These are phyloP conservation scores for Chenopodium berlandieri DNA, from an alignment of 148 eudicot species.

Conservation along the genomic window DNA sequence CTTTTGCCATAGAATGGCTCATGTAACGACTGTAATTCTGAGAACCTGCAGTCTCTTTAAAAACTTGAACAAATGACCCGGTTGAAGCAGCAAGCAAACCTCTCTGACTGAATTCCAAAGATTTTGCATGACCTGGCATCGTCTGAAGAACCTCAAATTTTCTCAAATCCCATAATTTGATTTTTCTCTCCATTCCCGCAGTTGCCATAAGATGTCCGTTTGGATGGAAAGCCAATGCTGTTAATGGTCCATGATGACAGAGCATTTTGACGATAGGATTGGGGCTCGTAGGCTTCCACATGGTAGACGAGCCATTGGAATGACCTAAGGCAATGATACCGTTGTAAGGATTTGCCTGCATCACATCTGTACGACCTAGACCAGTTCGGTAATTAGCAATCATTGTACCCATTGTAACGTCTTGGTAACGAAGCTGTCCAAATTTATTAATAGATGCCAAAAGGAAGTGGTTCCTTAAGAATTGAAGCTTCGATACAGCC, in stretches of 20 bases:
- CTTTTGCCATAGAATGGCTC: constrained; percentile 74
- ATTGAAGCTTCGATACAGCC: constrained; percentile 62
- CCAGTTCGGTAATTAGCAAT: constrained; percentile 58
- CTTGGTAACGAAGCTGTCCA: constrained; percentile 80
- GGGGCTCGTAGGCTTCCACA: constrained; percentile 80
- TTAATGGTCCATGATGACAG: constrained; percentile 67
- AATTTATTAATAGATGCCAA: constrained; percentile 64
- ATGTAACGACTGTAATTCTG: constrained; percentile 61
- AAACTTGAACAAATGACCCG: constrained; percentile 63
- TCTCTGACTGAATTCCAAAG: constrained; percentile 76
- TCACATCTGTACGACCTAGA: constrained; percentile 56
- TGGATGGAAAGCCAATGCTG: constrained; percentile 63
- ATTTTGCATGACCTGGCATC: constrained; percentile 54
- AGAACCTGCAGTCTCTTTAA: constrained; percentile 49
- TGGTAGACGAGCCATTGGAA: constrained; percentile 60
- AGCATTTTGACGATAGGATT: constrained; percentile 83
- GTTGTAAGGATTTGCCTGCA: constrained; percentile 66
- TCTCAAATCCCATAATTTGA: constrained; percentile 82
- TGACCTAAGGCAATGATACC: constrained; percentile 59
- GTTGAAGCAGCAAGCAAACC: constrained; percentile 64
- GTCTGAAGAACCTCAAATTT: constrained; percentile 65
- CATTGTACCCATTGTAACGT: constrained; percentile 67
- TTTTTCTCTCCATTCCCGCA: constrained; percentile 72
- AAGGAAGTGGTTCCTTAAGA: constrained; percentile 70
- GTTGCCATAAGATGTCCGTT: constrained; percentile 86